Conservation (phyloP, 208 protist genomes). For the Leishmania arabica region DNA sequence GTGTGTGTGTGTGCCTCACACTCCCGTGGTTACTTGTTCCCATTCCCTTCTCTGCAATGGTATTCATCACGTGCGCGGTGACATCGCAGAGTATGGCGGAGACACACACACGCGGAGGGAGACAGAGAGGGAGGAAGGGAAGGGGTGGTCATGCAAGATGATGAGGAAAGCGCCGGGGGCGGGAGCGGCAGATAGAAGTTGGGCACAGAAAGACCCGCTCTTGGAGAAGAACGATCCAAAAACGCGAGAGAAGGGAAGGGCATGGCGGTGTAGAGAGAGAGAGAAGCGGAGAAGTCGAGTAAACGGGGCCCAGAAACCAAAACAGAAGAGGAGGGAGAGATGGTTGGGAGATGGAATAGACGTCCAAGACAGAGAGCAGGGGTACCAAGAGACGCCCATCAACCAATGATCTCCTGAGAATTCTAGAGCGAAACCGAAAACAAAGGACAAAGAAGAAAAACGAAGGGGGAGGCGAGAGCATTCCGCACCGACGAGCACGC, state of each 20-base stretch:
- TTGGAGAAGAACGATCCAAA: slow-evolving; percentile 5
- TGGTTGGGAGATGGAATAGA: background rate
- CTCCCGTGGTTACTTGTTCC: background rate
- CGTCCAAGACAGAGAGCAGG: background rate
- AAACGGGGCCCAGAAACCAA: background rate
- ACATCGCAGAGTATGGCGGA: background rate
- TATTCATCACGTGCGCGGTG: background rate
- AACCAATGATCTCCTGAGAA: background rate
- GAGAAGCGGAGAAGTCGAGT: slow-evolving; percentile 7
- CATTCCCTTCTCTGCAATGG: background rate
- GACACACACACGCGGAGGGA: background rate
- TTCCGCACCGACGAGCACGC: background rate
- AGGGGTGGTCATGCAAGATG: background rate
- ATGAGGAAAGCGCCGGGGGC: background rate
- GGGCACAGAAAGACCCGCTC: slow-evolving; percentile 5
- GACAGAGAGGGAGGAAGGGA: background rate
- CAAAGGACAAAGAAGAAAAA: background rate
- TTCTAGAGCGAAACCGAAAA: slow-evolving; percentile 1
- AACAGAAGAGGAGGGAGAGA: slow-evolving; percentile 16
- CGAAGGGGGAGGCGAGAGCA: background rate
- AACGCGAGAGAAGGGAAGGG: background rate
- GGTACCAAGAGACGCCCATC: background rate
- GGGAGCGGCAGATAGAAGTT: background rate
- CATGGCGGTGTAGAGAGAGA: background rate
- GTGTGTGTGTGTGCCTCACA: background rate